phyloP scores from a whole-genome alignment of 176 grass and related monocot species.

The Coix lacrymajobi region DNA sequence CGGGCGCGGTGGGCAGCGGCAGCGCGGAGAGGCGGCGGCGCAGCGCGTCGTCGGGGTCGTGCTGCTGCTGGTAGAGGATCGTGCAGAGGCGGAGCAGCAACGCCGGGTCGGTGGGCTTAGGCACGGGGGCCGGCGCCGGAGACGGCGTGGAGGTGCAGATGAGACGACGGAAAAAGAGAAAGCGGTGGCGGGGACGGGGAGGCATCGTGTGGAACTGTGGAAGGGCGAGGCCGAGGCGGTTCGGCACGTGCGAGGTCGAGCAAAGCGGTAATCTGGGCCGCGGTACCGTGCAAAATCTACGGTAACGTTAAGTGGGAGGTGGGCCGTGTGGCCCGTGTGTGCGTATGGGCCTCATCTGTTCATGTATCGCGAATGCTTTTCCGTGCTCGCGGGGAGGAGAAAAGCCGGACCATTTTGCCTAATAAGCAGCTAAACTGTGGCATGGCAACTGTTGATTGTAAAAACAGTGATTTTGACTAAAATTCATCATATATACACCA shows the following conservation, averaged over 20 bases:
- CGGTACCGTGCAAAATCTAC: too few species aligned
- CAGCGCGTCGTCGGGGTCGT: constrained; percentile 45
- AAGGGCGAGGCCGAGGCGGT: background rate
- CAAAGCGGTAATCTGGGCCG: too few species aligned
- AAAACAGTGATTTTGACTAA: too few species aligned
- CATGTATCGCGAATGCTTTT: background rate
- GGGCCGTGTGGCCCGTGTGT: background rate
- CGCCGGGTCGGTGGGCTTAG: constrained; percentile 31
- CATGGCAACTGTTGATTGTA: too few species aligned
- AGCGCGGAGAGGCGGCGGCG: constrained; percentile 45
- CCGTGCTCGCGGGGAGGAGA: background rate
- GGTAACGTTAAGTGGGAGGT: background rate
- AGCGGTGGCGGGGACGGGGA: constrained; percentile 12
- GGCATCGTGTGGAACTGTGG: constrained; percentile 1
- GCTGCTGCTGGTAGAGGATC: constrained; percentile 77
- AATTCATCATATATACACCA: too few species aligned
- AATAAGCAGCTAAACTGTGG: too few species aligned
- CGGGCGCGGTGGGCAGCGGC: constrained; percentile 12
- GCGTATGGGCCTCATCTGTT: background rate
- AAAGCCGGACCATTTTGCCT: background rate
- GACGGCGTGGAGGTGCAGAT: constrained; percentile 1
- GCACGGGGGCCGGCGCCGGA: background rate
- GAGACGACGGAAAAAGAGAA: background rate
- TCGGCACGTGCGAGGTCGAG: too few species aligned
- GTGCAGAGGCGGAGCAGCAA: constrained; percentile 70